phyloP scores from a whole-genome alignment of 1,284 basidiomycete species.

The Rhodotorula sp. region DNA sequence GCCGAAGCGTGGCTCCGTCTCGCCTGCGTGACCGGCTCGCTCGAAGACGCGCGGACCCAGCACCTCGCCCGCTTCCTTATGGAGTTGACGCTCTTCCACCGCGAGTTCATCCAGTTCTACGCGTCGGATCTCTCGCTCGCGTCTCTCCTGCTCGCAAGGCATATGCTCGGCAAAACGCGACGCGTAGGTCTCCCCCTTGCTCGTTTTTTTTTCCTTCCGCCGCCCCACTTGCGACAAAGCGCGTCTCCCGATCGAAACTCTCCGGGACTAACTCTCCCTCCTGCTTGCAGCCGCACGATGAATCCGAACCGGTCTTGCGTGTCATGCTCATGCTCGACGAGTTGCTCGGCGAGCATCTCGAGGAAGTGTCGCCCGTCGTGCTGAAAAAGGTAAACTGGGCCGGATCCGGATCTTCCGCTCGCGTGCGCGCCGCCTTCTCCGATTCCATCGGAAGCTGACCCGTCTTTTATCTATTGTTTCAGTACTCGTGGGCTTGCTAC shows the following conservation, averaged over 20 bases:
- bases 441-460: neutral
- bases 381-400: constrained; percentile 67
- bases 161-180: constrained; percentile 50
- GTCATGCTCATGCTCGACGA: constrained; percentile 77
- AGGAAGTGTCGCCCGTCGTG: constrained; percentile 86
- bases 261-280: constrained; percentile 5
- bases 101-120: constrained; percentile 83
- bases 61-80: constrained; percentile 95
- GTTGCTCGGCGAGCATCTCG: constrained; percentile 77
- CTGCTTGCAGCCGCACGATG: constrained; percentile 56
- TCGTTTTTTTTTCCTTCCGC: neutral
- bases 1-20: constrained; percentile 93
- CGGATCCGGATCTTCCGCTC: neutral
- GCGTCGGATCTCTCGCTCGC: constrained; percentile 86
- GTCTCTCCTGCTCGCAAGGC: constrained; percentile 82
- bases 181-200: constrained; percentile 29
- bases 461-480: neutral
- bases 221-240: neutral
- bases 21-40: constrained; percentile 50
- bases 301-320: constrained; percentile 66
- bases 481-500: constrained; percentile 90
- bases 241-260: neutral
- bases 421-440: neutral
- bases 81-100: constrained; percentile 96
- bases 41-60: constrained; percentile 85